phyloP scores from a whole-genome alignment of 768 basidiomycete species.

The Rhizopogon vulgaris region DNA sequence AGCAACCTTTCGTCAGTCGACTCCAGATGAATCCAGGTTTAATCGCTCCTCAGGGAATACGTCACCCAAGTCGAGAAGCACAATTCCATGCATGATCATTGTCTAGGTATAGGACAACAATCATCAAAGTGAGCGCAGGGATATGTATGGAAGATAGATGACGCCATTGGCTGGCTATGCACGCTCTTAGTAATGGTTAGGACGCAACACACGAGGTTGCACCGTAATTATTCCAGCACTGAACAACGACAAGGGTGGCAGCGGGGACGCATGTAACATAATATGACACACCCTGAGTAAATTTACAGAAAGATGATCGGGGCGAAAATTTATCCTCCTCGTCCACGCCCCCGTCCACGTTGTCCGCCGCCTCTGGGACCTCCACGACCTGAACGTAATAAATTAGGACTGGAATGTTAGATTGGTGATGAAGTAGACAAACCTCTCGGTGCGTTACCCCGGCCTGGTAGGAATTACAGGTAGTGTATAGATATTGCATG shows the following conservation, averaged over 20 bases:
- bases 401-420: not conserved
- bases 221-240: not conserved
- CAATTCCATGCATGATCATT: not conserved
- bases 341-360: conserved; percentile 25
- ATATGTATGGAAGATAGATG: not conserved
- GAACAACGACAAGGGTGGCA: not conserved
- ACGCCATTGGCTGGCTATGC: not conserved
- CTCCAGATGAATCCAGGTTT: too few species aligned
- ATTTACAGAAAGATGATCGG: not conserved
- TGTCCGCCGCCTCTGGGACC: conserved; percentile 18
- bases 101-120: not conserved
- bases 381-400: conserved; percentile 18
- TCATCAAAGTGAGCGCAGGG: not conserved
- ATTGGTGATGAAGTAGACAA: not conserved
- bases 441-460: conserved; percentile 38
- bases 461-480: conserved; percentile 18
- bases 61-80: not conserved
- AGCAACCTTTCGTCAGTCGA: not conserved
- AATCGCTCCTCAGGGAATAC: not conserved
- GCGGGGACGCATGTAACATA: not conserved
- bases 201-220: not conserved
- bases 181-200: not conserved
- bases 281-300: not conserved
- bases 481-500: not conserved
- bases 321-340: conserved; percentile 22